phyloP scores from a whole-genome alignment of 2,329 filamentous ascomycete genomes.

The Penicillium sp. region DNA sequence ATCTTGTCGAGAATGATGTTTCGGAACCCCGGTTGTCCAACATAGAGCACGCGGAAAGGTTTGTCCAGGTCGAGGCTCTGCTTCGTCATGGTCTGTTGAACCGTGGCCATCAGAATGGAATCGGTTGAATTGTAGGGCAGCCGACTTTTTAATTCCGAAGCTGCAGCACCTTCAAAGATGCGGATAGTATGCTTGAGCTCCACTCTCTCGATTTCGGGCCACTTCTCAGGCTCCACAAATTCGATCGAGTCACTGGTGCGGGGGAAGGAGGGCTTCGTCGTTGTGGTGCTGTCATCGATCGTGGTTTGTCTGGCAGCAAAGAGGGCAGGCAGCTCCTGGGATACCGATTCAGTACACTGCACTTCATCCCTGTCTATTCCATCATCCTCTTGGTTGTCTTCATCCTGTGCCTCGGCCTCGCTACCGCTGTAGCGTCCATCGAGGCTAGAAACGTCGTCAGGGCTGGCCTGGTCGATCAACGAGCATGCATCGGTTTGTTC shows the following conservation, averaged over 20 bases:
- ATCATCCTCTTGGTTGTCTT: constrained; percentile 27
- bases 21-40: constrained; percentile 40
- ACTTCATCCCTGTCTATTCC: constrained; percentile 23
- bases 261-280: constrained; percentile 33
- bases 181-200: constrained; percentile 45
- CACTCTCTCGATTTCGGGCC: constrained; percentile 40
- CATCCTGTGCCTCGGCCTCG: constrained; percentile 36
- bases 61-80: constrained; percentile 40
- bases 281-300: constrained; percentile 38
- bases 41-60: constrained; percentile 46
- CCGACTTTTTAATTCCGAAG: constrained; percentile 27
- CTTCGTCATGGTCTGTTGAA: constrained; percentile 47
- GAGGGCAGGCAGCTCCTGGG: constrained; percentile 30
- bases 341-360: constrained; percentile 29
- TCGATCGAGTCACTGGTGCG: constrained; percentile 40
- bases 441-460: constrained; percentile 47
- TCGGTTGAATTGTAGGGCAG: constrained; percentile 29
- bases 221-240: constrained; percentile 43
- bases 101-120: constrained; percentile 38
- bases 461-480: constrained; percentile 42
- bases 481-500: constrained; percentile 46
- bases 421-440: constrained; percentile 40
- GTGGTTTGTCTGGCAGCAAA: constrained; percentile 28
- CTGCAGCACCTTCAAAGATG: constrained; percentile 34
- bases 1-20: constrained; percentile 48